Base-by-base conservation (phyloP, 208 protist genomes). In the Wallacemonas sp. region DNA sequence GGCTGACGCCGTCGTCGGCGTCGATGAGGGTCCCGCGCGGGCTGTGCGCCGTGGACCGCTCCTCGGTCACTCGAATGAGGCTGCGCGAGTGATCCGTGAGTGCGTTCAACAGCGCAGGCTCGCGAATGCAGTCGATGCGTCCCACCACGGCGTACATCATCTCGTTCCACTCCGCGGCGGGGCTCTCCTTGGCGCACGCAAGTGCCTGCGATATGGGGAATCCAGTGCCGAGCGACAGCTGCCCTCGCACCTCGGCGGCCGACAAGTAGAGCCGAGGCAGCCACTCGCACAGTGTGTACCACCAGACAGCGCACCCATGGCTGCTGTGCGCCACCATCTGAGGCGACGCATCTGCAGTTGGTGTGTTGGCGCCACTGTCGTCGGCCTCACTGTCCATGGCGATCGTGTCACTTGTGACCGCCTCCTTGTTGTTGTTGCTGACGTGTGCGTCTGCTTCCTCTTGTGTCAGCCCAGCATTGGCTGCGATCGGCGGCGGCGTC, bases 1-100 rank as follows among this genome's bases (percentile, higher is more conserved):
- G 70, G 39, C 79, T 86, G 23, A 95, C 89, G 44, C 89, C 86
- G 55, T 95, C 86, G 61, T 95, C 89, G n/a, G n/a, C n/a, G 49
- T 94, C 80, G 19, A 77, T 64, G 3, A 93, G 62, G 2, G 81
- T 66, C 1, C 64, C 78, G 33, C 72, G 60, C 46, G 80, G 83
- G 58, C 76, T 72, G 29, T 71, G 76, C 23, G 67, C 77, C 30
- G 84, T 71, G 9, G 84, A 81, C 21, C 83, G 74, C 65, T 81
- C 81, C 71, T 90, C 77, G 1, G 83, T 81, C 0, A 79, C 61
- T 21, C 84, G 81, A 47, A 95, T 34, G 6, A 92, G 76, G 58
- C 90, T 70, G 19, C 61, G 68, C 3, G 77, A 76, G 4, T 75
- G 72, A 39, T 78, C 76, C 8, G 61, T 38, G 5, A 79, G 36